These are phyloP conservation scores for Sonneratia alba DNA, from an alignment of 345 rosid species.

Conservation along the genomic window DNA sequence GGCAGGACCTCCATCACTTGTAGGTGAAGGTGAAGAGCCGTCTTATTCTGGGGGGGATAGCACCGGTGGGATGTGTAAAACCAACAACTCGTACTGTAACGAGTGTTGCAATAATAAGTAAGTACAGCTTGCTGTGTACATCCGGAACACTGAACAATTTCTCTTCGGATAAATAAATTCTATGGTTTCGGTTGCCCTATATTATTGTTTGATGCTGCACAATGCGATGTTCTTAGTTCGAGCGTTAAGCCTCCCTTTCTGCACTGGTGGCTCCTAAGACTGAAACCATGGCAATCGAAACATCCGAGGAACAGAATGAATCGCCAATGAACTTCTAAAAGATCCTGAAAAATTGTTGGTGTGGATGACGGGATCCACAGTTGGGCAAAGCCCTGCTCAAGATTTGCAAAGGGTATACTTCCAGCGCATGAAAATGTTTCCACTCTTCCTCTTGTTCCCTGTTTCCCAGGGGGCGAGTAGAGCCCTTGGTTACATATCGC, in stretches of 20 bases:
- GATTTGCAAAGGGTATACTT: slow-evolving; percentile 26
- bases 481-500: background rate
- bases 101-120: background rate
- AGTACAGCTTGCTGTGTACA: background rate
- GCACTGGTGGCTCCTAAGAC: slow-evolving; percentile 59
- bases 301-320: slow-evolving; percentile 31
- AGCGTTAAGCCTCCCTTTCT: slow-evolving; percentile 70
- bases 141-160: background rate
- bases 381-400: background rate
- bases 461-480: slow-evolving; percentile 35
- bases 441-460: slow-evolving; percentile 68
- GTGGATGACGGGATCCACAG: no score
- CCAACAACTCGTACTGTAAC: background rate
- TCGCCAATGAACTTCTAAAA: background rate
- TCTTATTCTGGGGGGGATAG: background rate
- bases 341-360: background rate
- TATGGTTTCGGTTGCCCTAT: no score
- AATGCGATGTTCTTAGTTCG: slow-evolving; percentile 35
- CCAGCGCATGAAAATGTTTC: slow-evolving; percentile 82
- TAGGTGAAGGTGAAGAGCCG: background rate
- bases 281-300: slow-evolving; percentile 78
- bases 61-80: background rate
- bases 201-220: no score
- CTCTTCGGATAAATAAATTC: background rate
- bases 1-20: slow-evolving; percentile 18